Conservation (phyloP, 257 asterid genomes). For the Capsicum baccatum region DNA sequence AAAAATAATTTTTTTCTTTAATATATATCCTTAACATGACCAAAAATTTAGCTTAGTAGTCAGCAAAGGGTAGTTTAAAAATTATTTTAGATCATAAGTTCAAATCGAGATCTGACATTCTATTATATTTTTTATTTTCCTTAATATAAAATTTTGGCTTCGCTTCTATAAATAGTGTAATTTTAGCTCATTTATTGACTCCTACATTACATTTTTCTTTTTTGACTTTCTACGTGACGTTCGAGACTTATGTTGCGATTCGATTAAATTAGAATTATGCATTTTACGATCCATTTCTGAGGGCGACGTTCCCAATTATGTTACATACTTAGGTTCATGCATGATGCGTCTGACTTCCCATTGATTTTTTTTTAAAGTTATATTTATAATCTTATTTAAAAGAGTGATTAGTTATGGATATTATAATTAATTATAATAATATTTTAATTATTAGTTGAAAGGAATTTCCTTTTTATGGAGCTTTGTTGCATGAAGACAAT, state of each 20-base stretch:
- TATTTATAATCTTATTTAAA: neutral
- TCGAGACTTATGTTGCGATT: neutral
- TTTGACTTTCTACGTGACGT: neutral
- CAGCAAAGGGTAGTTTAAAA: neutral
- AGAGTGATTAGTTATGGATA: neutral
- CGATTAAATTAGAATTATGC: neutral
- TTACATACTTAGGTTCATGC: neutral
- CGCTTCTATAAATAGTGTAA: neutral
- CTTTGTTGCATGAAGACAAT: neutral
- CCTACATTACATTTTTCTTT: neutral
- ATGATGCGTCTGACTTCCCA: neutral
- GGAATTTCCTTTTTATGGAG: slow-evolving; percentile 2
- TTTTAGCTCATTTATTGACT: neutral
- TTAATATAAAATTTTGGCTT: neutral
- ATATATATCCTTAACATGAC: neutral
- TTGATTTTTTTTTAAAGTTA: neutral
- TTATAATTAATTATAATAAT: neutral
- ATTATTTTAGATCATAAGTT: neutral
- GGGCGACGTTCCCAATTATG: neutral
- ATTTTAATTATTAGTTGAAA: neutral
- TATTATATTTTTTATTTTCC: neutral
- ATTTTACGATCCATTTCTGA: neutral
- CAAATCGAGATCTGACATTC: neutral
- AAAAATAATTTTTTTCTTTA: neutral
- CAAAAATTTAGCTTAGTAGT: neutral